These are phyloP conservation scores for Ziziphus jujuba DNA, from an alignment of 306 rosid genomes.

Conservation along the genomic window DNA sequence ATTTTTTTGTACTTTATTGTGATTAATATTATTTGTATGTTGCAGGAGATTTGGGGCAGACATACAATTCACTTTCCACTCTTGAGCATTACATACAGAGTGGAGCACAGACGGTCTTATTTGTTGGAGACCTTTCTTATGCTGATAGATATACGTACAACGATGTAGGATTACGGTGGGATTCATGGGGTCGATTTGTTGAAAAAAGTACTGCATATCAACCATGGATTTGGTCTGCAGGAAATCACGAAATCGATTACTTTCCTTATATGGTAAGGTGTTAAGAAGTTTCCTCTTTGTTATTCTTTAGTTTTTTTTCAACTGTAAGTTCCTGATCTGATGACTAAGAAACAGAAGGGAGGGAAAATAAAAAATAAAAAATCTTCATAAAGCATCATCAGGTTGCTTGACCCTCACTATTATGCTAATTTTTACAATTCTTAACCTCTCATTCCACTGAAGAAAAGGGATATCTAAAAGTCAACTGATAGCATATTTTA, in stretches of 20 bases:
- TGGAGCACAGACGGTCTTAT: constrained; percentile 79
- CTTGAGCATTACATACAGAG: constrained; percentile 85
- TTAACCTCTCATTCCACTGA: too few relatives aligned
- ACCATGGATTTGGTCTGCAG: constrained; percentile 89
- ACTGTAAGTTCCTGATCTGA: not conserved
- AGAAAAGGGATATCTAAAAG: too few relatives aligned
- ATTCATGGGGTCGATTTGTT: constrained; percentile 79
- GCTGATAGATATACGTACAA: constrained; percentile 80
- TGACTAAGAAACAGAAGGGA: too few relatives aligned
- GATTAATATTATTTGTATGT: constrained; percentile 17
- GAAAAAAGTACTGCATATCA: constrained; percentile 87
- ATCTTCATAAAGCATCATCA: too few relatives aligned
- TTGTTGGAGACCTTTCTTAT: constrained; percentile 88
- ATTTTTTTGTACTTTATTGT: constrained; percentile 4
- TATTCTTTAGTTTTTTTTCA: not conserved
- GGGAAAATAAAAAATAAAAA: too few relatives aligned
- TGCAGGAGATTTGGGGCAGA: constrained; percentile 98
- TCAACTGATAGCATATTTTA: too few relatives aligned
- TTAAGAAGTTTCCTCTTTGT: constrained; percentile 9
- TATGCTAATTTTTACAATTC: too few relatives aligned
- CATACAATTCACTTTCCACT: constrained; percentile 89
- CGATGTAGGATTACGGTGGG: constrained; percentile 93
- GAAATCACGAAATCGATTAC: constrained; percentile 93
- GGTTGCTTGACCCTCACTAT: too few relatives aligned
- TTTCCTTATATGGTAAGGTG: constrained; percentile 80